Evolutionary conservation across 257 asterid genomes (phyloP).

Genomic region (Verbena officinalis): DNA sequence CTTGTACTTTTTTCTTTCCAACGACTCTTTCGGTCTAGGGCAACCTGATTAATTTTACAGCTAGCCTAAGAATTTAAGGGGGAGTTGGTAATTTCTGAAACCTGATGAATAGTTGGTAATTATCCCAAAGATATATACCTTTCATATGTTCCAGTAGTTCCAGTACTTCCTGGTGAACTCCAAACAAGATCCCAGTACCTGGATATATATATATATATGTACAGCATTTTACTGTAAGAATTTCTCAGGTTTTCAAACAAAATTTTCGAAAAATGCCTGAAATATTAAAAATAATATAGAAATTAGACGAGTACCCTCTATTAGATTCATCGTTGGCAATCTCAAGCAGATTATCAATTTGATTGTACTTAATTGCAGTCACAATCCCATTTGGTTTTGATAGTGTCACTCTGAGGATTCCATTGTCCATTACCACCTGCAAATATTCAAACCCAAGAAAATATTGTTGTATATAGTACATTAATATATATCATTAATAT

Average conservation of each 20-base stretch:
- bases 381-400: conserved; percentile 78
- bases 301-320: conserved; percentile 59
- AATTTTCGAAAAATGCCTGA: neutral
- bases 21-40: too few species aligned
- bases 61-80: too few species aligned
- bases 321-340: conserved; percentile 55
- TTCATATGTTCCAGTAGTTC: conserved; percentile 68
- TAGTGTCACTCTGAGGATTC: conserved; percentile 63
- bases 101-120: too few species aligned
- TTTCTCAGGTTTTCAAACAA: neutral
- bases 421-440: conserved; percentile 79
- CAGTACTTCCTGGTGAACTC: conserved; percentile 62
- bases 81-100: too few species aligned
- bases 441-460: neutral
- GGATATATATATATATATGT: conserved; percentile 29
- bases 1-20: too few species aligned
- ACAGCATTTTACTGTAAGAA: neutral
- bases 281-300: neutral
- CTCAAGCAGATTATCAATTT: conserved; percentile 75
- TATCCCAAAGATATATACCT: conserved; percentile 45
- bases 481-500: too few species aligned
- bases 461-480: too few species aligned
- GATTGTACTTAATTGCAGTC: conserved; percentile 57
- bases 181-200: conserved; percentile 94
- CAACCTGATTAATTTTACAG: too few species aligned